Evolutionary conservation across 495 filamentous ascomycete genomes (phyloP).

Genomic region (Xylaria cubensis): DNA sequence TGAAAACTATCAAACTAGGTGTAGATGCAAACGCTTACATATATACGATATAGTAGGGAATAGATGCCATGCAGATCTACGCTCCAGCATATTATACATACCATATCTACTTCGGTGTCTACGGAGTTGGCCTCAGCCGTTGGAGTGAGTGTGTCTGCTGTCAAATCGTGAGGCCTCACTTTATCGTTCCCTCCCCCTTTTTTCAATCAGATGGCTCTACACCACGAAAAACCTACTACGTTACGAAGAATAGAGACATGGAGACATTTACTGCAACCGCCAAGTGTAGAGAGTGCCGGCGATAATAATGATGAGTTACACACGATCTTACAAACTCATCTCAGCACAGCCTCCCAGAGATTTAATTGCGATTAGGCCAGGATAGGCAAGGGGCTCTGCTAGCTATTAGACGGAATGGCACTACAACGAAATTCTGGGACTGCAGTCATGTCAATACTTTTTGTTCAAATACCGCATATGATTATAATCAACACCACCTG

Average conservation of each 20-base stretch:
- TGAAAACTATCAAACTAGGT: not conserved
- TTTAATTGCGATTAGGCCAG: conserved; percentile 16
- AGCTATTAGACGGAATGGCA: not conserved
- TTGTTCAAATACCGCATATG: not conserved
- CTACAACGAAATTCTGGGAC: not conserved
- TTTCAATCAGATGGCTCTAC: not conserved
- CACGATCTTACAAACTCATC: not conserved
- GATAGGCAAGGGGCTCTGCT: not conserved
- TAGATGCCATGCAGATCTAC: not conserved
- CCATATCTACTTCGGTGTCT: conserved; percentile 3
- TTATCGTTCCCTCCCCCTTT: not conserved
- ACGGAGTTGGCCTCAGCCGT: not conserved
- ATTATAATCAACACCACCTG: not conserved
- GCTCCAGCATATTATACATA: not conserved
- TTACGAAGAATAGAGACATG: not conserved
- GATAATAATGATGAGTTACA: conserved; percentile 4
- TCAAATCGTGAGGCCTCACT: not conserved
- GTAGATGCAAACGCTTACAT: not conserved
- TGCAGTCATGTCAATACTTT: conserved; percentile 3
- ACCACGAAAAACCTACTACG: not conserved
- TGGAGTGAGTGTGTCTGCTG: conserved; percentile 3
- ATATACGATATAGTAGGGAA: not conserved
- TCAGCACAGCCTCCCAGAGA: conserved; percentile 21
- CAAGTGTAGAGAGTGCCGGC: not conserved
- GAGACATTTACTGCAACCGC: not conserved